A percentile compares a stretch with the other conserved stretches of the same genome.
Conservation (phyloP, 1,139 yeast genomes). For the Magnusiomyces tetraspermus region DNA sequence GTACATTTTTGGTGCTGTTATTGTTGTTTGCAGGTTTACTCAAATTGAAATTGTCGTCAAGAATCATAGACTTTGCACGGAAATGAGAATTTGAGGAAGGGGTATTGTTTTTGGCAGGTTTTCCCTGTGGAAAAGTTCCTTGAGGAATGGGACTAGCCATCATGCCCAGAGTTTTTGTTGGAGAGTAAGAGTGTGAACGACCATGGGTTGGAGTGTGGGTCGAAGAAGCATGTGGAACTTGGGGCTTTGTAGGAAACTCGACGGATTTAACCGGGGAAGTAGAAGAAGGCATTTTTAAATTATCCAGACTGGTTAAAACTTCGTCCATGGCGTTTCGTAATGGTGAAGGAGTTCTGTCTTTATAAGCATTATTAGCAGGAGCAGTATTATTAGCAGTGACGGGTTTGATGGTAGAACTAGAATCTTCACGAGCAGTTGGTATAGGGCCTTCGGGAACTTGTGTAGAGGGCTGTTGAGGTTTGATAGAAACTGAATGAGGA, state of each 20-base stretch:
- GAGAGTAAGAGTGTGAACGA: not conserved
- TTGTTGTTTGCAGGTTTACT: not conserved
- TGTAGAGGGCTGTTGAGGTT: not conserved
- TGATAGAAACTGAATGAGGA: constrained; percentile 21
- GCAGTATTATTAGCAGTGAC: no score
- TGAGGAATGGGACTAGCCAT: not conserved
- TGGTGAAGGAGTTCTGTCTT: constrained; percentile 46
- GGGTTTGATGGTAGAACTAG: not conserved
- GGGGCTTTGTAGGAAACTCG: not conserved
- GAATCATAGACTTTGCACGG: not conserved
- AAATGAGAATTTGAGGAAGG: not conserved
- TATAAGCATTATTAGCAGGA: no score
- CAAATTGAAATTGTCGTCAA: not conserved
- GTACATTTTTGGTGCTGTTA: not conserved
- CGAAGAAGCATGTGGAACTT: not conserved
- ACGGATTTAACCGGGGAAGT: not conserved
- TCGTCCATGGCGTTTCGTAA: constrained; percentile 33
- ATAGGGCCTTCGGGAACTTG: not conserved
- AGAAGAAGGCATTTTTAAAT: constrained; percentile 16
- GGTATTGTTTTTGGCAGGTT: no score
- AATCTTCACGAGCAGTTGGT: not conserved
- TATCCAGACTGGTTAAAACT: constrained; percentile 28
- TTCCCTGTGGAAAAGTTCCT: not conserved
- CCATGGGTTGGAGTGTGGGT: not conserved
- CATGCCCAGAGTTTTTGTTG: not conserved